Percentiles rank a stretch among this genome's conserved stretches.
phyloP scores from a whole-genome alignment of 106 monocot species.

The Cymbidium sinense region DNA sequence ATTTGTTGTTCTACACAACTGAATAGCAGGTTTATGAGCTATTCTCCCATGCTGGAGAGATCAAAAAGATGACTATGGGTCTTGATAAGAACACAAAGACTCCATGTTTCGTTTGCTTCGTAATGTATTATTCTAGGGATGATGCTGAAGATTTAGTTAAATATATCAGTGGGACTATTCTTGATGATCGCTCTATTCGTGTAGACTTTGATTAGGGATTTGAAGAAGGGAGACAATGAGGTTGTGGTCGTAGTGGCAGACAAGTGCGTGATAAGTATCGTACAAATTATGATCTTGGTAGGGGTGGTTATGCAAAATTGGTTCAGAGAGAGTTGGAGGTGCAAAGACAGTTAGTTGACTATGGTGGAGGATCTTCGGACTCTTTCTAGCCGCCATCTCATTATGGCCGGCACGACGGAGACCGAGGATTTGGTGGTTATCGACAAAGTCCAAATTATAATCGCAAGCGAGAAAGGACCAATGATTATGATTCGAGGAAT shows the following conservation, averaged over 20 bases:
- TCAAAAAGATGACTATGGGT: constrained; percentile 99
- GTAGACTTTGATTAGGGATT: constrained; percentile 99
- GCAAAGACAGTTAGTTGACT: constrained; percentile 86
- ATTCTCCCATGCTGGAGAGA: constrained; percentile 93
- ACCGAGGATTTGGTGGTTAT: constrained; percentile 42
- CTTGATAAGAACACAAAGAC: constrained; percentile 94
- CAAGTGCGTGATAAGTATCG: constrained; percentile 99
- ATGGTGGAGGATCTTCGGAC: constrained; percentile 70
- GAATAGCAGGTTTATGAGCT: constrained; percentile 99
- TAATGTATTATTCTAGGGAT: constrained; percentile 82
- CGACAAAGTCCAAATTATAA: constrained; percentile 51
- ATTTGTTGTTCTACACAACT: constrained; percentile 98
- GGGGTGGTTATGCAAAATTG: constrained; percentile 98
- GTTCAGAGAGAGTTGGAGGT: constrained; percentile 88
- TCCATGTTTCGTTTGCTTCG: constrained; percentile 95
- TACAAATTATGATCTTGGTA: constrained; percentile 98
- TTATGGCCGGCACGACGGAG: constrained; percentile 53
- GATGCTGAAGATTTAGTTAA: constrained; percentile 95
- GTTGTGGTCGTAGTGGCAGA: constrained; percentile 97
- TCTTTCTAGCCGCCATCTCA: constrained; percentile 45
- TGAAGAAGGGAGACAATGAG: constrained; percentile 98
- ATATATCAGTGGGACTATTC: constrained; percentile 95
- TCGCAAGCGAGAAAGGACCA: constrained; percentile 55
- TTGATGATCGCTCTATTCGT: constrained; percentile 96
- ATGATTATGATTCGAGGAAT: constrained; percentile 48